Base-by-base conservation (phyloP, 1,139 yeast genomes). In the Candida glucosophila region DNA sequence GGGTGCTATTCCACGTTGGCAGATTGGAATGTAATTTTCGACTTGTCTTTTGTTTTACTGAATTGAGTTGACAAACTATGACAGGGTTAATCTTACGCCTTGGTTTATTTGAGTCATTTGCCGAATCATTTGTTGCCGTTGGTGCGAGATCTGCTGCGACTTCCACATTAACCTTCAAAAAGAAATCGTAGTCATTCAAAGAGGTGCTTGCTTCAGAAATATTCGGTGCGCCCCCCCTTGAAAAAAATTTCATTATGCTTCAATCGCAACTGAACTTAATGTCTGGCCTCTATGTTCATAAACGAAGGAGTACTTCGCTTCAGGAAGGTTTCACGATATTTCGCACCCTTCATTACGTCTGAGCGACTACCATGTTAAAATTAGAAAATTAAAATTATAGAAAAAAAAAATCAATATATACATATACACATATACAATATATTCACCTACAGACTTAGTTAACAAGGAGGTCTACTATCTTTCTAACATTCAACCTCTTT, bases 401-500 rank as follows among this genome's bases (percentile, higher is more conserved):
- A 8, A n/a, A 8, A 8, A 16, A 16, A 16, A 16, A 8, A n/a
- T 16, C 18, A 16, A 16, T 8, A 16, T 8, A 8, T 16, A n/a
- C n/a, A n/a, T n/a, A n/a, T n/a, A n/a, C n/a, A n/a, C n/a, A n/a
- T n/a, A n/a, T n/a, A n/a, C n/a, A n/a, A n/a, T n/a, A n/a, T n/a
- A n/a, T n/a, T n/a, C n/a, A 16, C n/a, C 8, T 8, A 6, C 10
- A 21, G 8, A n/a, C 8, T 34, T 37, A 60, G 21, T 47, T 50
- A 77, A 86, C 77, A 38, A 90, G 60, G 65, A 81, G 76, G 35
- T 79, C 77, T 12, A 92, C 97, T 0, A 95, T 95, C 77, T 93
- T 78, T 35, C 78, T 85, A 10, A 88, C 95, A 46, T 93, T 82
- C 41, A 90, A 62, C n/a, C 95, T 77, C 49, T 95, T 75, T 35